Conservation (phyloP, 2,329 filamentous ascomycete genomes). For the Emergomyces pasteurianus region DNA sequence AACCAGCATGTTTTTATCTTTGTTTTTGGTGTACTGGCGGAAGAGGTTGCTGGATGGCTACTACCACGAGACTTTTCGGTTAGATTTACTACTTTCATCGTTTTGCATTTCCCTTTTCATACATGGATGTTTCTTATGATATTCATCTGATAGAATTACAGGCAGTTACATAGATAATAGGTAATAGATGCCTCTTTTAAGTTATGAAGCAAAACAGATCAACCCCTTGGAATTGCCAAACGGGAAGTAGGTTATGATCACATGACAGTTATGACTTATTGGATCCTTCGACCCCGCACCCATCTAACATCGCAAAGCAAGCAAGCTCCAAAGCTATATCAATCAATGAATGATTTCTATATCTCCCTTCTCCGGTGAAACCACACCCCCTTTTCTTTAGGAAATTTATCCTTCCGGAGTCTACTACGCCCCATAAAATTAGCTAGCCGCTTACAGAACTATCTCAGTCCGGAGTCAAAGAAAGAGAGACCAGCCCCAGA, state of each 20-base stretch:
- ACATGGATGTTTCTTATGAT: neutral
- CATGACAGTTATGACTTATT: neutral
- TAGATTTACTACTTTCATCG: neutral
- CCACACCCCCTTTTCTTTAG: neutral
- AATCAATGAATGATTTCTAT: neutral
- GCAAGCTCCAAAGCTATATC: neutral
- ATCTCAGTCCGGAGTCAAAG: neutral
- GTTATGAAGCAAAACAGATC: no score
- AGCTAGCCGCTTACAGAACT: neutral
- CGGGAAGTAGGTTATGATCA: neutral
- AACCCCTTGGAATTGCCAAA: neutral
- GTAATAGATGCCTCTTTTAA: neutral
- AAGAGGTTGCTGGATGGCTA: neutral
- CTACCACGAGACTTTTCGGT: neutral
- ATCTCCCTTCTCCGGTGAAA: neutral
- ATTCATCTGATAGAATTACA: neutral
- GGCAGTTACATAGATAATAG: neutral
- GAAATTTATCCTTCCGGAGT: neutral
- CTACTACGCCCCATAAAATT: neutral
- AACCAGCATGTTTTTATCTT: constrained; percentile 11
- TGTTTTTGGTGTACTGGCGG: neutral
- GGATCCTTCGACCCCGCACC: neutral
- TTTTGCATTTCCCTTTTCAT: neutral
- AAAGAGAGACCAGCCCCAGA: neutral
- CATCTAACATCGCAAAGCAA: no score